Conservation (phyloP, 2,329 filamentous ascomycete genomes). For the Xylaria sp. region DNA sequence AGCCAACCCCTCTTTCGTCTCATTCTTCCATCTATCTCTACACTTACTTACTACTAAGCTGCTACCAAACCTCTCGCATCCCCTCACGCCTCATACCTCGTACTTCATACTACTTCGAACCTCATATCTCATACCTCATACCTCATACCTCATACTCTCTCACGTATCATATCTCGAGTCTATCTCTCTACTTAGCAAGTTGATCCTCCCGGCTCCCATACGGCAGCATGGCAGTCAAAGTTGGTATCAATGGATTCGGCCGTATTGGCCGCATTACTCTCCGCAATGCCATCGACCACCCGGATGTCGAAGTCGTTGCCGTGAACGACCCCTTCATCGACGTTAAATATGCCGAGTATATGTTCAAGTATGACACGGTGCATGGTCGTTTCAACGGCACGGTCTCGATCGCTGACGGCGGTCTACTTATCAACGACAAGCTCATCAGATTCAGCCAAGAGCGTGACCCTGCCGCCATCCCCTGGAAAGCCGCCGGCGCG, state of each 20-base stretch:
- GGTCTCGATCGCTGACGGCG: conserved; percentile 72
- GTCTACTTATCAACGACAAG: conserved; percentile 93
- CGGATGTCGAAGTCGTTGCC: conserved; percentile 90
- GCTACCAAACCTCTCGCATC: too few species aligned
- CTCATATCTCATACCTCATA: too few species aligned
- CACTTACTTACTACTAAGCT: too few species aligned
- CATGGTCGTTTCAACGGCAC: conserved; percentile 97
- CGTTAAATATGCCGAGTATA: conserved; percentile 96
- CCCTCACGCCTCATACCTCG: too few species aligned
- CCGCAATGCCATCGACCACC: conserved; percentile 93
- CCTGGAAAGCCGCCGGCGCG: conserved; percentile 87
- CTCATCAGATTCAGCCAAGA: conserved; percentile 93
- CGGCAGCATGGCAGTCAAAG: conserved; percentile 69
- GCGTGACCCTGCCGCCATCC: conserved; percentile 88
- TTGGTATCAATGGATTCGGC: conserved; percentile 99
- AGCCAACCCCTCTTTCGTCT: not conserved
- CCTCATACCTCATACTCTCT: too few species aligned
- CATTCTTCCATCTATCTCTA: not conserved
- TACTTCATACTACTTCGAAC: too few species aligned
- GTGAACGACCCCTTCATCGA: conserved; percentile 99
- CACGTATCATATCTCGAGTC: too few species aligned
- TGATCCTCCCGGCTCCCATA: too few species aligned
- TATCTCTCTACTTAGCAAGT: too few species aligned
- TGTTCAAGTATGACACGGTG: conserved; percentile 99
- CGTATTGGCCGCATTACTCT: conserved; percentile 99